A percentile compares a stretch with the other conserved stretches of the same genome.
These are phyloP conservation scores for Friedmanniomyces simplex DNA, from an alignment of 495 filamentous ascomycete genomes.

Conservation along the genomic window DNA sequence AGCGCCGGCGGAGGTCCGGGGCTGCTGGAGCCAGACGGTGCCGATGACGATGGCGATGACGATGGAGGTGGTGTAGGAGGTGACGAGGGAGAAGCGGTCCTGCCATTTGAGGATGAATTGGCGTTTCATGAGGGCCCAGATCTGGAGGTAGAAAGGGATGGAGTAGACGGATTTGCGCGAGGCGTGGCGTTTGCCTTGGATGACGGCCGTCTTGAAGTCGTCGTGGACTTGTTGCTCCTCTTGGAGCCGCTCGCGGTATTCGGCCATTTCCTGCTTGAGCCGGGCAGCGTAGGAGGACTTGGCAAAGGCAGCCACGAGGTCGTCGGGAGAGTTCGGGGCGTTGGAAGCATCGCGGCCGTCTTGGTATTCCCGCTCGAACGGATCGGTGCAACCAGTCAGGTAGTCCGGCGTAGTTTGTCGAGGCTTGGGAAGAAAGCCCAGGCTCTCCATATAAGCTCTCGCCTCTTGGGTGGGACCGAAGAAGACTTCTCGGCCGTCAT, in stretches of 20 bases:
- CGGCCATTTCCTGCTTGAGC: conserved; percentile 55
- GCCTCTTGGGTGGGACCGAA: conserved; percentile 65
- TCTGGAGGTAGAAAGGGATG: conserved; percentile 65
- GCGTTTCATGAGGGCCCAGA: conserved; percentile 72
- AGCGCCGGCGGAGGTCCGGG: conserved; percentile 54
- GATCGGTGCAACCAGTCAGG: conserved; percentile 73
- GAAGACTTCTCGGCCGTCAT: conserved; percentile 68
- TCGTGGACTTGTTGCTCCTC: conserved; percentile 55
- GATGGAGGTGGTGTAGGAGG: conserved; percentile 67
- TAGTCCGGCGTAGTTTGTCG: conserved; percentile 80
- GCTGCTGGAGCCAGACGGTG: conserved; percentile 64
- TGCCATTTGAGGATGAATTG: conserved; percentile 80
- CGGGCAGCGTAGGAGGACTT: conserved; percentile 46
- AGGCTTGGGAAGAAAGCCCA: conserved; percentile 71
- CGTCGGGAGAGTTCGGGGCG: conserved; percentile 55
- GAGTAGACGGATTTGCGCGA: conserved; percentile 67
- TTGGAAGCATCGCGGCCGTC: conserved; percentile 48
- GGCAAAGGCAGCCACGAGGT: conserved; percentile 57
- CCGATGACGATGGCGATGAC: conserved; percentile 68
- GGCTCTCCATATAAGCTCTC: conserved; percentile 64
- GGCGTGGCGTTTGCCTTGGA: conserved; percentile 63
- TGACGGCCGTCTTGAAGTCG: conserved; percentile 67
- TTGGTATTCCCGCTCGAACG: conserved; percentile 68
- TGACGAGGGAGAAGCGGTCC: conserved; percentile 63
- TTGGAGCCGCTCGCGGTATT: conserved; percentile 50